Evolutionary conservation across 805 yeast genomes (phyloP).

Genomic region (Teunomyces stri): DNA sequence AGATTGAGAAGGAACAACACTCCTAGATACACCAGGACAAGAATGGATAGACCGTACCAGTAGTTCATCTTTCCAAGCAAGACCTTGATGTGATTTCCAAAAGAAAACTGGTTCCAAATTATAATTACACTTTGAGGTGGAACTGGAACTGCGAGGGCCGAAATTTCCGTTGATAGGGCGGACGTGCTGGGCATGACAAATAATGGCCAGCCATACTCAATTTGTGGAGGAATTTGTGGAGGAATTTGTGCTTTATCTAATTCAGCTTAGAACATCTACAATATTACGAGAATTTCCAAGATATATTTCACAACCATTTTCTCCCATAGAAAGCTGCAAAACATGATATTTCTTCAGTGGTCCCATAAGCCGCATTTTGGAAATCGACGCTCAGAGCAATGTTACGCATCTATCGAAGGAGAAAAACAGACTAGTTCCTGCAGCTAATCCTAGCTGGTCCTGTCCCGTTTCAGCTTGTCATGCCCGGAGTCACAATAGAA

Average conservation of each 20-base stretch:
- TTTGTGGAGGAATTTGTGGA: no score
- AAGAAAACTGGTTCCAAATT: background rate
- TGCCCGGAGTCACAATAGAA: background rate
- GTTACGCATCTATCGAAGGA: background rate
- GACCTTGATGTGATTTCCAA: background rate
- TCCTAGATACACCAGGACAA: slow-evolving; percentile 15
- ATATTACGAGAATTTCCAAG: no score
- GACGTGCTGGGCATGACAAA: background rate
- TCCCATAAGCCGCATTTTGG: background rate
- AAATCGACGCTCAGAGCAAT: background rate
- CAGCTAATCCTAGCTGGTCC: background rate
- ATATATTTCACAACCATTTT: no score
- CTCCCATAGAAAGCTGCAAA: background rate
- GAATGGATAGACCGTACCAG: background rate
- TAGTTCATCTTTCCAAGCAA: background rate
- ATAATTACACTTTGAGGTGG: background rate
- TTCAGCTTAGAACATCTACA: no score
- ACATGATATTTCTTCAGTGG: background rate
- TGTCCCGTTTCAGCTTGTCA: background rate
- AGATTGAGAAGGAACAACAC: slow-evolving; percentile 19
- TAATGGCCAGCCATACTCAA: no score
- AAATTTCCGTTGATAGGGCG: background rate
- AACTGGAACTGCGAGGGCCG: background rate
- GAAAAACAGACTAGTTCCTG: background rate
- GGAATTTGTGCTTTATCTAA: no score